phyloP scores from a whole-genome alignment of 768 basidiomycete genomes.

The Amanita pallidorosea region DNA sequence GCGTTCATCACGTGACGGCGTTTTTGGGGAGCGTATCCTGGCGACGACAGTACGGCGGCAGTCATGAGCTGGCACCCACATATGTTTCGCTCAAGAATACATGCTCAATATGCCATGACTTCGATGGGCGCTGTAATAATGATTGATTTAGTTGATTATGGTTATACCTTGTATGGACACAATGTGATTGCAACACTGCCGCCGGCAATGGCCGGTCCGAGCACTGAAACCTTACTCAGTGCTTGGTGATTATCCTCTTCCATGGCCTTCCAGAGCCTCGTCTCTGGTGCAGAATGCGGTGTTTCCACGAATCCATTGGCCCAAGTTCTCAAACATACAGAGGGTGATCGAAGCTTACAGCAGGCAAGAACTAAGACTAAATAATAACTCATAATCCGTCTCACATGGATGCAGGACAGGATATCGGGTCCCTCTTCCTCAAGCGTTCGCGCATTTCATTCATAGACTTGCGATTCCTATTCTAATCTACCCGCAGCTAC shows the following conservation, averaged over 20 bases:
- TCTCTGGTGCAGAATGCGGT: slow-evolving; percentile 88
- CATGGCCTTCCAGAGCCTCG: slow-evolving; percentile 71
- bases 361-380: slow-evolving; percentile 39
- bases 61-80: too few species aligned
- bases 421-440: slow-evolving; percentile 64
- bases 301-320: slow-evolving; percentile 77
- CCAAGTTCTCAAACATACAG: slow-evolving; percentile 83
- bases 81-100: too few species aligned
- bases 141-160: not conserved
- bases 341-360: slow-evolving; percentile 81
- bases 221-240: slow-evolving; percentile 6
- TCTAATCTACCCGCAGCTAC: slow-evolving; percentile 36
- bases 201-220: slow-evolving; percentile 20
- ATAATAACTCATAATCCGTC: slow-evolving; percentile 4
- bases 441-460: slow-evolving; percentile 30
- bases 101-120: too few species aligned
- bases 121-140: too few species aligned
- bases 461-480: not conserved
- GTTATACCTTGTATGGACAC: slow-evolving; percentile 7
- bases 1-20: slow-evolving; percentile 33
- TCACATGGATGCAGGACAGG: slow-evolving; percentile 43
- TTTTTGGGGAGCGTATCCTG: not conserved
- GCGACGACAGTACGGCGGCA: too few species aligned
- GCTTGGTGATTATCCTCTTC: not conserved
- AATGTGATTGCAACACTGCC: slow-evolving; percentile 6